Evolutionary conservation across 1,284 basidiomycete species (phyloP).

Genomic region (Trametes sp.): DNA sequence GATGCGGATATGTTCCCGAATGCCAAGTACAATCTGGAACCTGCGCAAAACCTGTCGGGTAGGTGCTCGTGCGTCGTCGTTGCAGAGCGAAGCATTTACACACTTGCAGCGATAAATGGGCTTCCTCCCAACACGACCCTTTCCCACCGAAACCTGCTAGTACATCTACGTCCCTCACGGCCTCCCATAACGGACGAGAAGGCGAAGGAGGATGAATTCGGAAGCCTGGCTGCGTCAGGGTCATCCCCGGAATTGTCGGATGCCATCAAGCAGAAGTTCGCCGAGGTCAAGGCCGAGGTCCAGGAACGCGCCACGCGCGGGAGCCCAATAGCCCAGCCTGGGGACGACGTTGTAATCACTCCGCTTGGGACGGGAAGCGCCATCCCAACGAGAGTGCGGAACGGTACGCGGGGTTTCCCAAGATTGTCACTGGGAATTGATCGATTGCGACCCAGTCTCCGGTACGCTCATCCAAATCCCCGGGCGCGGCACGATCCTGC

Average conservation of each 20-base stretch:
- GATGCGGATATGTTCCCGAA: slow-evolving; percentile 80
- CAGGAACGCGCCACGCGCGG: slow-evolving; percentile 9
- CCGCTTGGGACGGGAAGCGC: slow-evolving; percentile 92
- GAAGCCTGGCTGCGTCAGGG: slow-evolving; percentile 44
- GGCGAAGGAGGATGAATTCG: slow-evolving; percentile 55
- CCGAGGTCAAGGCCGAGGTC: slow-evolving; percentile 18
- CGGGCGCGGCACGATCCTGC: slow-evolving; percentile 72
- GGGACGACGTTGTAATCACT: slow-evolving; percentile 75
- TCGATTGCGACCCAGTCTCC: slow-evolving; percentile 62
- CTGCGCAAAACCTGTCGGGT: slow-evolving; percentile 53
- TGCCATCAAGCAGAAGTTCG: slow-evolving; percentile 42
- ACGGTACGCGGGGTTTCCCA: slow-evolving; percentile 58
- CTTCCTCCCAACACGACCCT: slow-evolving; percentile 56
- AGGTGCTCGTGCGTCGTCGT: slow-evolving; percentile 15
- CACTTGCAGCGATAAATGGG: slow-evolving; percentile 49
- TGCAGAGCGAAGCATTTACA: background rate
- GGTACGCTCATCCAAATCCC: slow-evolving; percentile 80
- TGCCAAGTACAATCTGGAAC: slow-evolving; percentile 59
- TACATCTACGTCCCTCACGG: slow-evolving; percentile 56
- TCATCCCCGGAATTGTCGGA: slow-evolving; percentile 42
- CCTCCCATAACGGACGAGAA: slow-evolving; percentile 46
- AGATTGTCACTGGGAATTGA: background rate
- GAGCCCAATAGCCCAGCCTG: slow-evolving; percentile 44
- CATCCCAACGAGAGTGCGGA: slow-evolving; percentile 84
- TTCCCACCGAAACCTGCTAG: slow-evolving; percentile 49